These are phyloP conservation scores for Plantago coronopus DNA, from an alignment of 305 asterid species.

Conservation along the genomic window DNA sequence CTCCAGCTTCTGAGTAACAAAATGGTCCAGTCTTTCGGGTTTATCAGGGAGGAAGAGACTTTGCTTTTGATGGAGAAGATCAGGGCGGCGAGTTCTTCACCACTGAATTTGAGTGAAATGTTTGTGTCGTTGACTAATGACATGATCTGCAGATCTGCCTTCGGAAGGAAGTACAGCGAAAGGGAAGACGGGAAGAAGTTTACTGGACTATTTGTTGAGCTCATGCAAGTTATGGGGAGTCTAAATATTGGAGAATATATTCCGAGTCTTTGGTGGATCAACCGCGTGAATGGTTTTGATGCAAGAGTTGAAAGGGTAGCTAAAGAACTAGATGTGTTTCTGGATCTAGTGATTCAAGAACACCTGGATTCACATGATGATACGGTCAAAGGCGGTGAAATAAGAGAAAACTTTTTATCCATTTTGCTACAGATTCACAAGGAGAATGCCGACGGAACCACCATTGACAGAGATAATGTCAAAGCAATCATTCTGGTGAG, in stretches of 20 bases:
- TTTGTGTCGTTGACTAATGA: conserved; percentile 13
- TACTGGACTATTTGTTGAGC: conserved; percentile 3
- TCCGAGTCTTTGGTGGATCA: conserved; percentile 31
- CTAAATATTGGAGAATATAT: conserved; percentile 24
- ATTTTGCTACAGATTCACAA: conserved; percentile 22
- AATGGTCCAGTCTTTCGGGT: conserved; percentile 16
- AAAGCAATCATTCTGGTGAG: conserved; percentile 30
- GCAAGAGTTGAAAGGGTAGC: conserved; percentile 22
- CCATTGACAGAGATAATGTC: conserved; percentile 18
- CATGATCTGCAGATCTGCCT: conserved; percentile 11
- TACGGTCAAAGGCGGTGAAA: not conserved
- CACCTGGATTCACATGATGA: conserved; percentile 5
- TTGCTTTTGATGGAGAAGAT: conserved; percentile 11
- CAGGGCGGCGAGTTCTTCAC: not conserved
- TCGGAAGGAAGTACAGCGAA: conserved; percentile 11
- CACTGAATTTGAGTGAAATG: conserved; percentile 11
- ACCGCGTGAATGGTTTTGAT: conserved; percentile 24
- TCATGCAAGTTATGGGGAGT: conserved; percentile 23
- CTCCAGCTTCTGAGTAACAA: conserved; percentile 22
- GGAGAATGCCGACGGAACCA: conserved; percentile 8
- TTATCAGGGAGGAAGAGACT: conserved; percentile 20
- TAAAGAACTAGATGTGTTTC: conserved; percentile 20
- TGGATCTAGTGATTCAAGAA: conserved; percentile 25
- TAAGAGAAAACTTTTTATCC: no score
- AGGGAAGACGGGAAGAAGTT: conserved; percentile 20